Conservation (phyloP, 176 grass and related monocot species). For the Pharus latifolius region DNA sequence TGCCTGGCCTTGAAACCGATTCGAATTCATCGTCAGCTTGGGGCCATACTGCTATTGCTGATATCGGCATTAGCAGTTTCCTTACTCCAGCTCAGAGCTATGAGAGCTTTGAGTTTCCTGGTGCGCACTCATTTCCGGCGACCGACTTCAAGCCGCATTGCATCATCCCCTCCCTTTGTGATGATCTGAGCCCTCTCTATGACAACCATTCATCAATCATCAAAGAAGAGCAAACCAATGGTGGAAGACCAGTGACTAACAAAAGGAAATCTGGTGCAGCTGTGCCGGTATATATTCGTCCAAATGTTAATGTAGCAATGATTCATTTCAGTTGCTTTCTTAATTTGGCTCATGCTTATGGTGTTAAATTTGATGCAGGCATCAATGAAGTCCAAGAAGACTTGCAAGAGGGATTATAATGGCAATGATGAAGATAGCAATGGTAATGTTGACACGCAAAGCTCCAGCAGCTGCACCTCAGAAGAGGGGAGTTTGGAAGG, state of each 20-base stretch:
- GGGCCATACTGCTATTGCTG: neutral
- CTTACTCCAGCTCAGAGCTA: conserved; percentile 30
- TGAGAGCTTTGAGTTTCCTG: conserved; percentile 30
- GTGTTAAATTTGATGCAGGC: conserved; percentile 25
- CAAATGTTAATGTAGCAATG: neutral
- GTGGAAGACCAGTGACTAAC: conserved; percentile 6
- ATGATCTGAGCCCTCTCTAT: conserved; percentile 7
- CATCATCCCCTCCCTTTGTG: conserved; percentile 14
- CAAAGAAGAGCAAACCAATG: conserved; percentile 36
- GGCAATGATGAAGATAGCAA: conserved; percentile 20
- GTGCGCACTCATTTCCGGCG: neutral
- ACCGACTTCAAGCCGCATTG: conserved; percentile 8
- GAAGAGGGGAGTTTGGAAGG: conserved; percentile 50
- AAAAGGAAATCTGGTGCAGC: conserved; percentile 45
- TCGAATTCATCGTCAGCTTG: conserved; percentile 36
- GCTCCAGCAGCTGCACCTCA: conserved; percentile 64
- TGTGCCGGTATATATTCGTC: conserved; percentile 28
- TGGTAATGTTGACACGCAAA: conserved; percentile 28
- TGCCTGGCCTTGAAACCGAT: conserved; percentile 42
- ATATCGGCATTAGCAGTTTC: conserved; percentile 19
- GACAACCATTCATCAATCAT: conserved; percentile 4
- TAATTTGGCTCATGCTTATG: conserved; percentile 13
- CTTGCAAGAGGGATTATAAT: conserved; percentile 8
- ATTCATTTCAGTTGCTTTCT: neutral
- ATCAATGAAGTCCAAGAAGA: conserved; percentile 43